Conservation (phyloP, 73 alveolate species). For the Paraurostyla sp. region DNA sequence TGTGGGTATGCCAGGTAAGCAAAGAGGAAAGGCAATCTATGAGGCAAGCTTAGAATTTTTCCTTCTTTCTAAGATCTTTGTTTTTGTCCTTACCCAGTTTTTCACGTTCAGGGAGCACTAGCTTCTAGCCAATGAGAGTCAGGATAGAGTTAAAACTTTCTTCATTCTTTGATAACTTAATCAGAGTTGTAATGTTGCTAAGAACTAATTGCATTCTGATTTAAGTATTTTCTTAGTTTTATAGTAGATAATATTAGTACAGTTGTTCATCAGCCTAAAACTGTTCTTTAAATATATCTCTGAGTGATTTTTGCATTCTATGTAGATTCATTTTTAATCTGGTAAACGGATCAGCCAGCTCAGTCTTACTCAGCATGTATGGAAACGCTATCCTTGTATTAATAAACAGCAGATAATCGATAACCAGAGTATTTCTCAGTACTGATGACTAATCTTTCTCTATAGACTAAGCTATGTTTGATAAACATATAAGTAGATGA, state of each 20-base stretch:
- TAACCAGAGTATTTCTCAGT: background rate
- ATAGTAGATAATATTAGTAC: background rate
- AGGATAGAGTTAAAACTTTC: constrained; percentile 1
- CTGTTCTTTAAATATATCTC: constrained; percentile 19
- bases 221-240: background rate
- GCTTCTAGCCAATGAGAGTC: background rate
- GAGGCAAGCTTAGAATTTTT: background rate
- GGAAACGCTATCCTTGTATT: constrained; percentile 28
- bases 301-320: background rate
- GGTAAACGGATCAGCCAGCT: constrained; percentile 13
- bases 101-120: constrained; percentile 2
- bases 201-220: background rate
- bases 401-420: background rate
- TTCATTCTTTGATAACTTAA: background rate
- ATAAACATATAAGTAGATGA: background rate
- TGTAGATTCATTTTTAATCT: background rate
- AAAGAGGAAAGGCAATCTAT: constrained; percentile 6
- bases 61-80: constrained; percentile 19
- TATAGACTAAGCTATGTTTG: background rate
- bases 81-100: constrained; percentile 27
- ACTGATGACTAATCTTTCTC: background rate
- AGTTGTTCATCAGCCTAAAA: background rate
- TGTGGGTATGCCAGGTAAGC: background rate
- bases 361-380: constrained; percentile 28
- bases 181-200: background rate